phyloP scores from a whole-genome alignment of 257 asterid genomes.

The Solanum pennellii region DNA sequence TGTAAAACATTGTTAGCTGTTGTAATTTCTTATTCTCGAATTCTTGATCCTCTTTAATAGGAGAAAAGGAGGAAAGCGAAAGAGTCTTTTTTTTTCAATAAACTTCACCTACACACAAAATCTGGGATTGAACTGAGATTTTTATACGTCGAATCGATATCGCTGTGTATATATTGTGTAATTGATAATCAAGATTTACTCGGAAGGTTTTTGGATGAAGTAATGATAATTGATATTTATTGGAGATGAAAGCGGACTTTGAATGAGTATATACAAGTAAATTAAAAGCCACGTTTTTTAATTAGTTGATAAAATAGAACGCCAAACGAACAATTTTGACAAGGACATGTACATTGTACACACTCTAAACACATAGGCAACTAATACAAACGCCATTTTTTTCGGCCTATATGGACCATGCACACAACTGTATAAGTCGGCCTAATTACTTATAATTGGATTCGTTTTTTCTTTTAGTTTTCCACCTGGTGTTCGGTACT shows the following conservation, averaged over 20 bases:
- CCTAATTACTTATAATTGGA: neutral
- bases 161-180: no score
- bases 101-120: neutral
- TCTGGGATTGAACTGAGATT: no score
- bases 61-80: neutral
- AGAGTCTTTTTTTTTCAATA: constrained; percentile 8
- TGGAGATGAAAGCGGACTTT: no score
- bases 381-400: neutral
- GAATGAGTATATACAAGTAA: neutral
- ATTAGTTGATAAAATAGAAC: neutral
- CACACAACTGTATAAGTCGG: neutral
- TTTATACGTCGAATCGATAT: no score
- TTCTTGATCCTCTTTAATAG: neutral
- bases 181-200: neutral
- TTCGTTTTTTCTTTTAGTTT: no score
- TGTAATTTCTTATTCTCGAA: neutral
- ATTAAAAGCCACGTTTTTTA: neutral
- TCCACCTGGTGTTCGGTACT: no score
- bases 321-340: neutral
- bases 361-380: no score
- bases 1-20: constrained; percentile 37
- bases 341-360: neutral
- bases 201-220: neutral
- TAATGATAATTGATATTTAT: neutral
- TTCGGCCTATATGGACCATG: neutral